Percentiles rank a stretch among this genome's conserved stretches.
phyloP scores from a whole-genome alignment of 2,329 filamentous ascomycete genomes.

The Aschersonia sp. region DNA sequence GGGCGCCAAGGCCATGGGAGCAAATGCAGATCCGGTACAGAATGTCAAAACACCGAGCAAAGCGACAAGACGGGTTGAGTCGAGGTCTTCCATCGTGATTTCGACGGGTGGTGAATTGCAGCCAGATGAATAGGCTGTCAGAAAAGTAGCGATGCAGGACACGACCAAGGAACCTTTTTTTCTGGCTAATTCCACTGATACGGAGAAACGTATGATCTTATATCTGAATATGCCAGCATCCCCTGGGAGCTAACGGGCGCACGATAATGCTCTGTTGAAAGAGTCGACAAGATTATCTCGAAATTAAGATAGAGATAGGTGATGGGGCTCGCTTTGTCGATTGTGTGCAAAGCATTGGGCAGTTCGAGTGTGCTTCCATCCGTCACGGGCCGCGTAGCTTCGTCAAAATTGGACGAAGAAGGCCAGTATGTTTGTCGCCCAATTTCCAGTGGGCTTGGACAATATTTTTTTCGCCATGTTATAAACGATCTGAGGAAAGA shows the following conservation, averaged over 20 bases:
- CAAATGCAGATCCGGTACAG: slow-evolving; percentile 64
- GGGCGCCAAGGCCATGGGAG: slow-evolving; percentile 79
- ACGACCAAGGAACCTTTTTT: slow-evolving; percentile 61
- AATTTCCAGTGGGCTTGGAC: no score
- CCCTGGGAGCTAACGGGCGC: slow-evolving; percentile 7
- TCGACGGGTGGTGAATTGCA: slow-evolving; percentile 57
- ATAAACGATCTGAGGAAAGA: no score
- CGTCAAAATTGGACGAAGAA: no score
- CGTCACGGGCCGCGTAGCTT: no score
- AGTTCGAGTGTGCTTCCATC: no score
- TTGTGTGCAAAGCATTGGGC: background rate
- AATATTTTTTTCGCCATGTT: no score
- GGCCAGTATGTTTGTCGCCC: no score
- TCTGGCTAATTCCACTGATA: slow-evolving; percentile 54
- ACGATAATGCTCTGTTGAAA: slow-evolving; percentile 8
- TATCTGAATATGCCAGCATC: slow-evolving; percentile 44
- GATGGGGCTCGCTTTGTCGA: slow-evolving; percentile 14
- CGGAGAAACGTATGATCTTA: slow-evolving; percentile 53
- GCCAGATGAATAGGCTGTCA: slow-evolving; percentile 71
- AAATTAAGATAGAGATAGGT: slow-evolving; percentile 26
- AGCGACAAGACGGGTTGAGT: slow-evolving; percentile 49
- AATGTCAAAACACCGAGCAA: slow-evolving; percentile 68
- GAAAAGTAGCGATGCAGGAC: slow-evolving; percentile 59
- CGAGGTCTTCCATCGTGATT: slow-evolving; percentile 52
- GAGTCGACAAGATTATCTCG: slow-evolving; percentile 19